Base-by-base conservation (phyloP, 2,329 filamentous ascomycete species). In the Pseudogymnoascus sp. region DNA sequence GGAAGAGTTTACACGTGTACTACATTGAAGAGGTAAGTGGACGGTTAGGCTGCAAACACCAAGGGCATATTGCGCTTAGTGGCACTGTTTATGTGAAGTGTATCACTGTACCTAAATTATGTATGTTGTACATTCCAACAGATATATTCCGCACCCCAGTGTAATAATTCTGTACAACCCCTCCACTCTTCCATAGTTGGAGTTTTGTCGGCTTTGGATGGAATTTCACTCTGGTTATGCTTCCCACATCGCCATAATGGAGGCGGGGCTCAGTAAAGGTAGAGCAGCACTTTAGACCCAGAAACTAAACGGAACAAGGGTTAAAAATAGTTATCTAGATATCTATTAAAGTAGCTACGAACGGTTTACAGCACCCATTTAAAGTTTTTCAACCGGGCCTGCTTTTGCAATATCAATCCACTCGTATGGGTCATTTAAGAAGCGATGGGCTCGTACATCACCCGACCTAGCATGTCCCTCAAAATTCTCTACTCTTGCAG, bases 391-490 rank as follows among this genome's bases (percentile, higher is more conserved):
- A n/a, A n/a, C n/a, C n/a, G n/a, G n/a, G n/a, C n/a, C n/a, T n/a
- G n/a, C n/a, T n/a, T n/a, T 45, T 45, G 41, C 41, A 21, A 45
- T 13, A 45, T 73, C 64, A 65, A 81, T 80, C 80, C 80, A 83
- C 10, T 75, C 72, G 66, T 76, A 73, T 11, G 72, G 28, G 64
- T 82, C 79, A 0, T 71, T 69, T 28, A 82, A 71, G 64, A 78
- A 79, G 23, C 76, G 72, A 36, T 77, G 72, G 1, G 80, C 80
- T 7, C 81, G 70, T 11, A 81, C 67, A 67, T 83, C 80, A 0
- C 81, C 80, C 3, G 80, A 82, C 19, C 80, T 70, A 0, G 81
- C 81, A 71, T 84, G 81, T 0, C 79, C 81, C 68, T 83, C 81
- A 63, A 83, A 83, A 7, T 77, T 77, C 72, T 83, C 81, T 1